Base-by-base conservation (phyloP, 1,284 basidiomycete genomes). In the Athelia psychrophila region DNA sequence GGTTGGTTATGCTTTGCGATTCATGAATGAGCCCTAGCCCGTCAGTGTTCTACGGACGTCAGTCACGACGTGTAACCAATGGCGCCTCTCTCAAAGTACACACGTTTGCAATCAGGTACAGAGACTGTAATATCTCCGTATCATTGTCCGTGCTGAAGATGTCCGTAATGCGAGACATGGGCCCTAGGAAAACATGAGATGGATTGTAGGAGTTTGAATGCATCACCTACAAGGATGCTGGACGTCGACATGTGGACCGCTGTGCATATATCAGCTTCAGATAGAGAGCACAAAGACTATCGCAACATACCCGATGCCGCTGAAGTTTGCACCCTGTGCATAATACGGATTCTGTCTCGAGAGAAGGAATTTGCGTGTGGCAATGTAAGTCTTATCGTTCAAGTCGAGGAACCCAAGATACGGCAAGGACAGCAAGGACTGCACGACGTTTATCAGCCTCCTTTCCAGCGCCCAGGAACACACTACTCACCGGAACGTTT, bases 11-110 rank as follows among this genome's bases (percentile, higher is more conserved):
- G 19, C 77, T 78, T 60, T 82, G 76, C 1, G 83, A 86, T 64
- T 91, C 88, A 60, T 91, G 88, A 47, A 91, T 87, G 40, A 91
- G 69, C 13, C 88, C 88, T n/a, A 91, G 74, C 2, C 85, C 81
- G 27, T 78, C 75, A 1, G 88, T 87, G 63, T 86, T 87, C 87
- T 85, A 23, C 8, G 20, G 58, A 35, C 10, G n/a, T n/a, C n/a
- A n/a, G n/a, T n/a, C n/a, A n/a, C n/a, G n/a, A n/a, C n/a, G n/a
- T 60, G 56, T 48, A 30, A n/a, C 20, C 30, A 20, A 40, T 24
- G 44, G 12, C n/a, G 18, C 51, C 51, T 49, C 44, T 18, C n/a
- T n/a, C n/a, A 35, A 40, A 23, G 46, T 3, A 67, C 81, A 62
- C 54, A 86, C 86, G 58, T 88, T 89, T 12, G 77, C 80, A 54